A percentile compares a stretch with the other conserved stretches of the same genome.
phyloP scores from a whole-genome alignment of 2,329 filamentous ascomycete species.

The Botrytis fabae region DNA sequence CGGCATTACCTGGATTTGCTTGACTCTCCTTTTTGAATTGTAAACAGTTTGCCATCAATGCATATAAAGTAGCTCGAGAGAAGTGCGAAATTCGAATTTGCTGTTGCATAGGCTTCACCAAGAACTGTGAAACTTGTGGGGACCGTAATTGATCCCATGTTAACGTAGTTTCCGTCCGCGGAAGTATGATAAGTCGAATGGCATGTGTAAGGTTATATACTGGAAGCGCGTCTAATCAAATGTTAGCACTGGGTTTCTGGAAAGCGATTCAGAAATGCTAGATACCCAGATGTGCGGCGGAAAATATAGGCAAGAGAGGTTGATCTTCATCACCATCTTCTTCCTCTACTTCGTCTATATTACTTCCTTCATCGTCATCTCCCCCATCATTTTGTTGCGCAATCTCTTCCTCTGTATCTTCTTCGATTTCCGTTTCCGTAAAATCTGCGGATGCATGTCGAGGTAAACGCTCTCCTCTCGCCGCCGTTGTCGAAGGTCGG shows the following conservation, averaged over 20 bases:
- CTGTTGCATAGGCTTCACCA: constrained; percentile 92
- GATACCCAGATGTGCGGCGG: constrained; percentile 71
- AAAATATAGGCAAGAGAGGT: constrained; percentile 74
- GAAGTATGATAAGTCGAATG: constrained; percentile 79
- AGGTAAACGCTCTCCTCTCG: constrained; percentile 28
- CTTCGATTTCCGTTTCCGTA: constrained; percentile 60
- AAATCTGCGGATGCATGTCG: constrained; percentile 60
- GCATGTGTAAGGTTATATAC: constrained; percentile 90
- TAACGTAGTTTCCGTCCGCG: constrained; percentile 86
- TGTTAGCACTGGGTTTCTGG: constrained; percentile 33
- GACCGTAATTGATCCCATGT: constrained; percentile 94
- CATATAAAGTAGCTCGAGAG: constrained; percentile 82
- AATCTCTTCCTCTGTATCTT: constrained; percentile 35
- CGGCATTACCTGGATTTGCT: constrained; percentile 77
- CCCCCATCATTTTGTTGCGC: constrained; percentile 33
- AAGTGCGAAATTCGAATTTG: constrained; percentile 83
- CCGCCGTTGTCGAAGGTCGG: constrained; percentile 32
- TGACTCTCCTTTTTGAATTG: constrained; percentile 90
- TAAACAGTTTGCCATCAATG: constrained; percentile 87
- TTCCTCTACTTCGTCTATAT: constrained; percentile 45
- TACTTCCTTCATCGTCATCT: constrained; percentile 42
- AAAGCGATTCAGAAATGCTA: not conserved
- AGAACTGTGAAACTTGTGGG: constrained; percentile 93
- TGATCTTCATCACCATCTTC: constrained; percentile 45
- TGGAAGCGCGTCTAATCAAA: constrained; percentile 70